A percentile compares a stretch with the other conserved stretches of the same genome.
phyloP scores from a whole-genome alignment of 169 alveolate genomes.

The Plasmodium falciparum region DNA sequence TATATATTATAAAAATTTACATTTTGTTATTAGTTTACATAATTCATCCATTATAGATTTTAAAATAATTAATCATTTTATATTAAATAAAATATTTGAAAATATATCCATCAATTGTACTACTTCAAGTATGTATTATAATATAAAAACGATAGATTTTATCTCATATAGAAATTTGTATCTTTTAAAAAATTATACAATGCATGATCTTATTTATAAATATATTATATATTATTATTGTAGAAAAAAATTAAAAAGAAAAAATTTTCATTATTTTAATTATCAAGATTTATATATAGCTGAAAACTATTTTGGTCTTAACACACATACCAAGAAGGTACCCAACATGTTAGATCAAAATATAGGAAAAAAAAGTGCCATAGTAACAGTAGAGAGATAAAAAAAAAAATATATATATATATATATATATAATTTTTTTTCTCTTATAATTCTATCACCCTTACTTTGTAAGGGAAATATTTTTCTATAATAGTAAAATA shows the following conservation, averaged over 20 bases:
- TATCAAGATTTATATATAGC: slow-evolving; percentile 57
- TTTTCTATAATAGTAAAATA: too few species aligned
- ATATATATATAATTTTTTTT: not conserved
- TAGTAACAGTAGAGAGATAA: slow-evolving; percentile 39
- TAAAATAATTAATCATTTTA: slow-evolving; percentile 28
- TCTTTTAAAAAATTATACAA: slow-evolving; percentile 30
- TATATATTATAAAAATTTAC: slow-evolving; percentile 31
- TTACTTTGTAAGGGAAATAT: too few species aligned
- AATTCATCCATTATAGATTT: slow-evolving; percentile 48
- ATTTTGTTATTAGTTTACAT: slow-evolving; percentile 39
- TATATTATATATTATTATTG: slow-evolving; percentile 40
- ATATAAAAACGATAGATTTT: slow-evolving; percentile 33
- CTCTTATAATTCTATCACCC: too few species aligned
- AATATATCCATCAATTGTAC: slow-evolving; percentile 21
- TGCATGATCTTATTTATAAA: slow-evolving; percentile 53
- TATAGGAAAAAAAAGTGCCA: slow-evolving; percentile 49
- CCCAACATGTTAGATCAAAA: slow-evolving; percentile 47
- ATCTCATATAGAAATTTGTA: slow-evolving; percentile 31
- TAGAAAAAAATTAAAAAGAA: slow-evolving; percentile 41
- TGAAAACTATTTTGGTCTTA: slow-evolving; percentile 42
- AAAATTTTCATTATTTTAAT: slow-evolving; percentile 50
- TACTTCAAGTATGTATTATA: slow-evolving; percentile 29
- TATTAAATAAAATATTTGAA: slow-evolving; percentile 41
- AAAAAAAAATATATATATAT: slow-evolving; percentile 4
- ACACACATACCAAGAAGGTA: slow-evolving; percentile 62